Conservation (phyloP, 805 yeast genomes). For the Candida verbasci region DNA sequence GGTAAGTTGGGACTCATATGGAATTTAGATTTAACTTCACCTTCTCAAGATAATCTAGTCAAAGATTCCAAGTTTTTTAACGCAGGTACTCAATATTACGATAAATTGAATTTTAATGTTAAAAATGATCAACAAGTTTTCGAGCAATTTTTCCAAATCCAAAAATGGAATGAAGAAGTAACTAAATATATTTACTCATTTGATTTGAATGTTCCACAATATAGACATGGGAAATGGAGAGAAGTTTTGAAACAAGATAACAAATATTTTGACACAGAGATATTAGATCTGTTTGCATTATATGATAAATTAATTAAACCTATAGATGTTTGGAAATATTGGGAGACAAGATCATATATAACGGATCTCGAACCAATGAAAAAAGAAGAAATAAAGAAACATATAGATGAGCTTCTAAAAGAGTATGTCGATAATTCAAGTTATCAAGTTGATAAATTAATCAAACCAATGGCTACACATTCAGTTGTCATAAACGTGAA, state of each 20-base stretch:
- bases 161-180: conserved; percentile 35
- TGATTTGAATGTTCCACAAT: conserved; percentile 53
- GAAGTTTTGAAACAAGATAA: conserved; percentile 25
- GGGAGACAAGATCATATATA: conserved; percentile 54
- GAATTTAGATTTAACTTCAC: conserved; percentile 44
- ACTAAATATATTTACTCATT: conserved; percentile 28
- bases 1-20: conserved; percentile 55
- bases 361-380: conserved; percentile 40
- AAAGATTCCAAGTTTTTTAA: conserved; percentile 4
- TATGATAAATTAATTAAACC: conserved; percentile 25
- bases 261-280: conserved; percentile 28
- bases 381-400: conserved; percentile 23
- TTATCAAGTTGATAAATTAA: conserved; percentile 11
- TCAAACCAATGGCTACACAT: conserved; percentile 24
- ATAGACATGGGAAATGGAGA: conserved; percentile 47
- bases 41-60: conserved; percentile 8
- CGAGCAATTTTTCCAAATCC: conserved; percentile 12
- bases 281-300: conserved; percentile 27
- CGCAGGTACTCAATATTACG: conserved; percentile 7
- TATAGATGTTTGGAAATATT: conserved; percentile 42
- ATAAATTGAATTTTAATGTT: conserved; percentile 6
- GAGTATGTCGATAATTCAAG: conserved; percentile 12
- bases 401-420: conserved; percentile 26
- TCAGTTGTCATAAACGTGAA: conserved; percentile 13
- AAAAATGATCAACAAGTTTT: conserved; percentile 9